phyloP scores from a whole-genome alignment of 228 moss, liverwort and hornwort genomes.

The Sphagnum magellanicum region DNA sequence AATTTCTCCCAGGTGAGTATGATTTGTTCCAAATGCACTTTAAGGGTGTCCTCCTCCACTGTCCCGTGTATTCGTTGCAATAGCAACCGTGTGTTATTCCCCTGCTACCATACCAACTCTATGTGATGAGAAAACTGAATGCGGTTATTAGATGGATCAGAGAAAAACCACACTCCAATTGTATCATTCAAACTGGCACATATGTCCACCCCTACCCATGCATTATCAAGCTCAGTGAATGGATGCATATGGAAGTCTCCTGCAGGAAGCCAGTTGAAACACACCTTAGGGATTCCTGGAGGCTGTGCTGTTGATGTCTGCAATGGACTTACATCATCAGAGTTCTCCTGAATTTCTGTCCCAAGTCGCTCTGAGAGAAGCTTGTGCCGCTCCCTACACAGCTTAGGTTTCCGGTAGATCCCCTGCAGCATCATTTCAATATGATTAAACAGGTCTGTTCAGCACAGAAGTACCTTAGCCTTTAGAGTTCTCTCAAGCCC shows the following conservation, averaged over 20 bases:
- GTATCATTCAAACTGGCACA: too few species aligned
- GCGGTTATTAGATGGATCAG: too few species aligned
- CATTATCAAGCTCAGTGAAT: too few species aligned
- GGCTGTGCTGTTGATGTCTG: conserved; percentile 15
- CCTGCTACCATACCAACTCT: conserved; percentile 25
- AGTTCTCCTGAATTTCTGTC: conserved; percentile 57
- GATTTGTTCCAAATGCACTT: conserved; percentile 68
- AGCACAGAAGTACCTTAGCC: too few species aligned
- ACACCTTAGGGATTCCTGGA: neutral
- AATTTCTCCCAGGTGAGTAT: conserved; percentile 48
- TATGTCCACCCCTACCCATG: too few species aligned
- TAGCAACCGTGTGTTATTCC: conserved; percentile 33
- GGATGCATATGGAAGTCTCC: too few species aligned
- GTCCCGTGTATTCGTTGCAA: conserved; percentile 55
- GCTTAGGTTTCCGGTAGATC: conserved; percentile 67
- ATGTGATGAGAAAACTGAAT: too few species aligned
- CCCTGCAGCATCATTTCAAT: conserved; percentile 24
- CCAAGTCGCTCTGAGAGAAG: conserved; percentile 50
- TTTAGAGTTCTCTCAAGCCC: too few species aligned
- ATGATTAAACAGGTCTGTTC: too few species aligned
- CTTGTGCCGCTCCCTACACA: conserved; percentile 73
- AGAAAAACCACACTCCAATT: too few species aligned
- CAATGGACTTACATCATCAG: conserved; percentile 49
- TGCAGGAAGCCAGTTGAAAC: too few species aligned
- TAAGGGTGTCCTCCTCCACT: conserved; percentile 64